Evolutionary conservation across 2,329 filamentous ascomycete genomes (phyloP), one percentile per base, ranked within the genome.

Genomic region (Diaporthe caulivora): DNA sequence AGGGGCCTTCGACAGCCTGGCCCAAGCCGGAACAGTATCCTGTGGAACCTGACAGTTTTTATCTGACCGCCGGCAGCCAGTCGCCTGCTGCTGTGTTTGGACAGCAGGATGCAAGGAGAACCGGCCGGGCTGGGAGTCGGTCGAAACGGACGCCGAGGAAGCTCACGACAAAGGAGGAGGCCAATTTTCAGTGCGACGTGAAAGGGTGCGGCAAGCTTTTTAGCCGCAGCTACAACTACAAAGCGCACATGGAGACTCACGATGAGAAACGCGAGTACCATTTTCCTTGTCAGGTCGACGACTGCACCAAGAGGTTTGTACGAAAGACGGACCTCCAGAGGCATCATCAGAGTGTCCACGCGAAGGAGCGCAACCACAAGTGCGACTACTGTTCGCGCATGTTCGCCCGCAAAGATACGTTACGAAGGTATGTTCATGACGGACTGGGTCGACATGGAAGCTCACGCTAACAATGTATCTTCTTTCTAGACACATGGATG

Each of bases 241-340:
- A 94, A 79, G 93, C 94, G 40, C 95, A 97, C 81, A 89, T 95
- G 87, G 92, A 95, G 79, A 95, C 92, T 1, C 95, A 98, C 80
- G 91, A 97, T 79, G 91, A 94, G 18, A 88, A 90, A 74, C 88
- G 93, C 72, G 90, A 90, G 78, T 94, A 93, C 78, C 91, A 92
- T 0, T 93, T 94, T 78, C 86, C 87, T 1, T 97, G 95, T 82
- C 84, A 85, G 1, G 84, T 91, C 40, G 82, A 87, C 2, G 88
- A 87, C 69, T 98, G 95, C 83, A 87, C 84, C 77, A 94, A 93
- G 83, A 90, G 90, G 68, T 97, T 97, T 82, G 93, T 94, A 24
- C 89, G 95, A 78, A 95, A 93, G 83, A 95, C 95, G 1, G 95
- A 97, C 81, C 87, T 97, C 31, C 86, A 88, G 76, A 83, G 88